Conservation (phyloP, 495 filamentous ascomycete genomes). For the Choiromyces venosus region DNA sequence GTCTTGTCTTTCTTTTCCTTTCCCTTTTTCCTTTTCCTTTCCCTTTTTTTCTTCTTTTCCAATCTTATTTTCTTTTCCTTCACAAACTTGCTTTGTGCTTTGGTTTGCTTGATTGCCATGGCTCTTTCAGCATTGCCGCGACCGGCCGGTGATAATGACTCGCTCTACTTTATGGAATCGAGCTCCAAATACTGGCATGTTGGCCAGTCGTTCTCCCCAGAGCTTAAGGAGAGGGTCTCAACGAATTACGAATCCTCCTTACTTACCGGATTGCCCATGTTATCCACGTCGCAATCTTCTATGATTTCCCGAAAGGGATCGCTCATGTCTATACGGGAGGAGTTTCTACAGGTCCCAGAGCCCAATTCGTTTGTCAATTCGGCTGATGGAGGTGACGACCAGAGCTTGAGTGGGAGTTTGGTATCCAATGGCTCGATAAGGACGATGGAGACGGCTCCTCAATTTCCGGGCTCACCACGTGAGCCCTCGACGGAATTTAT, state of each 20-base stretch:
- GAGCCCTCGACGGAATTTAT: background rate
- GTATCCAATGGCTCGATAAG: background rate
- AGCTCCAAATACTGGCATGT: background rate
- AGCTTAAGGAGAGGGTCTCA: background rate
- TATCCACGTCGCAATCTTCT: background rate
- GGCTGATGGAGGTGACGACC: background rate
- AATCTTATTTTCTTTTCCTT: background rate
- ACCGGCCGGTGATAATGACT: constrained; percentile 19
- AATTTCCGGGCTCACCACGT: constrained; percentile 1
- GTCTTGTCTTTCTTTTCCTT: constrained; percentile 4
- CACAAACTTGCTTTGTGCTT: constrained; percentile 7
- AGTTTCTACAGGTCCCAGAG: background rate
- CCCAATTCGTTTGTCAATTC: background rate
- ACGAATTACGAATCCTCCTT: background rate
- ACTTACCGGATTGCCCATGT: background rate
- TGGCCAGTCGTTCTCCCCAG: background rate
- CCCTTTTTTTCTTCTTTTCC: constrained; percentile 8
- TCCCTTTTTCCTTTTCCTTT: background rate
- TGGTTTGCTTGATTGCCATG: constrained; percentile 24
- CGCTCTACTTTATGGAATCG: constrained; percentile 17
- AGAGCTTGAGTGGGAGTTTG: background rate
- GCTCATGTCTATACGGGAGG: background rate
- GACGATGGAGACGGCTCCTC: background rate
- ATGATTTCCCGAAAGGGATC: background rate
- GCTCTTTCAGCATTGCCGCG: constrained; percentile 4